These are phyloP conservation scores for Chlamydomonas sp. DNA, from an alignment of 139 green algal genomes.

Conservation along the genomic window DNA sequence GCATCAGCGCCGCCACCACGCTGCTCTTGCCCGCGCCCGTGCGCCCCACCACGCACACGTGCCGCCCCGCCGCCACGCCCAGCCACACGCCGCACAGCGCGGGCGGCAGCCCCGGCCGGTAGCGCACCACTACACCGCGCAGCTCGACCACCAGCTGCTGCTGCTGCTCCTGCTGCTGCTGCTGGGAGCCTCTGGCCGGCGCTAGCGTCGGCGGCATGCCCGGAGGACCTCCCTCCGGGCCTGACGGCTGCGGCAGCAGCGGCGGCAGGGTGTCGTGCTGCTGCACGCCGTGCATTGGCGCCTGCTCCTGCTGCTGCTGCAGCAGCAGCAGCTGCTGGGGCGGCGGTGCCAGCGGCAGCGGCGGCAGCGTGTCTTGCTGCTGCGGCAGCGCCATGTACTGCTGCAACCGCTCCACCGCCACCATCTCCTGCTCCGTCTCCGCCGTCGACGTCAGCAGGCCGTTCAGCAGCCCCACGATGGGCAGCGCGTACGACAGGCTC, in stretches of 20 bases:
- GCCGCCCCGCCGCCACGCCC: conserved; percentile 65
- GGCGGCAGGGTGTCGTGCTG: neutral
- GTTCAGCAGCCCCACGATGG: conserved; percentile 82
- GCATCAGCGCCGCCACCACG: conserved; percentile 66
- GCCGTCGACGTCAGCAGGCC: conserved; percentile 74
- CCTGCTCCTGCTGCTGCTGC: neutral
- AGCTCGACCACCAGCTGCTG: neutral
- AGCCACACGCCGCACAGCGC: conserved; percentile 54
- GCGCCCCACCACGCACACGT: conserved; percentile 75
- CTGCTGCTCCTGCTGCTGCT: neutral
- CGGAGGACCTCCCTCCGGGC: neutral
- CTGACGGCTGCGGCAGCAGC: neutral
- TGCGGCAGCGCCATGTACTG: conserved; percentile 11
- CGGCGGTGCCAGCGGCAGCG: neutral
- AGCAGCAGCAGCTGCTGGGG: neutral
- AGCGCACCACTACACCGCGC: conserved; percentile 5
- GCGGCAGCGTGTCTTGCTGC: conserved; percentile 11
- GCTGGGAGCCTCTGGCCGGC: no score
- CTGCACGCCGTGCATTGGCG: neutral
- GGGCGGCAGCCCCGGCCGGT: conserved; percentile 22
- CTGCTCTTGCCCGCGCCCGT: conserved; percentile 84
- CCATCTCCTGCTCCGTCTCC: conserved; percentile 88
- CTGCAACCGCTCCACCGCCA: conserved; percentile 81
- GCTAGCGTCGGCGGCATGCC: neutral
- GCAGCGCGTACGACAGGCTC: conserved; percentile 82